phyloP scores from a whole-genome alignment of 225 moss, liverwort and hornwort species.

The Sphagnum contortum region DNA sequence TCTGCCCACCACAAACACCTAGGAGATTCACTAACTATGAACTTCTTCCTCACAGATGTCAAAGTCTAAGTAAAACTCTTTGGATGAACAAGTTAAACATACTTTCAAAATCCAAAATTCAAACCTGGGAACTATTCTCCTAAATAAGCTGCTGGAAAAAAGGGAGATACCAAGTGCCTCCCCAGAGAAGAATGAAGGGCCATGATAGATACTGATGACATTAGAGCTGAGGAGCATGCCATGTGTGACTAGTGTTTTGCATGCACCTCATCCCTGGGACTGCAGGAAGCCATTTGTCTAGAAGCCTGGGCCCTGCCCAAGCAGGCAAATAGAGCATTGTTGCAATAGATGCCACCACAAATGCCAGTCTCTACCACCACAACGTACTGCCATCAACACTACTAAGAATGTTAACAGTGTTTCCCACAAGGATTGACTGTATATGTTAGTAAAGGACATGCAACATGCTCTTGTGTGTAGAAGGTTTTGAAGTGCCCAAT shows the following conservation, averaged over 20 bases:
- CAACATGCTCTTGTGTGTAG: no score
- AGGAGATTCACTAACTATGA: no score
- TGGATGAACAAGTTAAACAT: no score
- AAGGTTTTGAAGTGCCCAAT: no score
- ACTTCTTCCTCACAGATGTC: no score
- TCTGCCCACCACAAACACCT: conserved; percentile 15
- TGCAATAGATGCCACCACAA: conserved; percentile 51
- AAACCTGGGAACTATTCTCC: no score
- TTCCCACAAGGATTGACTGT: no score
- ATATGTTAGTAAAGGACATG: no score
- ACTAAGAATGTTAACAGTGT: no score
- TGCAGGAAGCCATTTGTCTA: conserved; percentile 47
- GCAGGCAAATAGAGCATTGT: conserved; percentile 68
- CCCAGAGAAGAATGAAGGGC: conserved; percentile 89
- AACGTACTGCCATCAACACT: conserved; percentile 24
- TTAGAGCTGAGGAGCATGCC: conserved; percentile 67
- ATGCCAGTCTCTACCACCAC: conserved; percentile 33
- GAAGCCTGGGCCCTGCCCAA: conserved; percentile 34
- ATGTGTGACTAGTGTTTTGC: conserved; percentile 70
- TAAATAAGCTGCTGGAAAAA: no score
- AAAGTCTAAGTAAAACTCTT: no score
- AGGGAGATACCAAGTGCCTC: conserved; percentile 64
- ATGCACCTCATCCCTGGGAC: conserved; percentile 43
- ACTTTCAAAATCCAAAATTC: no score
- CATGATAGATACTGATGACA: conserved; percentile 86